phyloP scores from a whole-genome alignment of 768 basidiomycete genomes.

The Auriscalpium orientale region DNA sequence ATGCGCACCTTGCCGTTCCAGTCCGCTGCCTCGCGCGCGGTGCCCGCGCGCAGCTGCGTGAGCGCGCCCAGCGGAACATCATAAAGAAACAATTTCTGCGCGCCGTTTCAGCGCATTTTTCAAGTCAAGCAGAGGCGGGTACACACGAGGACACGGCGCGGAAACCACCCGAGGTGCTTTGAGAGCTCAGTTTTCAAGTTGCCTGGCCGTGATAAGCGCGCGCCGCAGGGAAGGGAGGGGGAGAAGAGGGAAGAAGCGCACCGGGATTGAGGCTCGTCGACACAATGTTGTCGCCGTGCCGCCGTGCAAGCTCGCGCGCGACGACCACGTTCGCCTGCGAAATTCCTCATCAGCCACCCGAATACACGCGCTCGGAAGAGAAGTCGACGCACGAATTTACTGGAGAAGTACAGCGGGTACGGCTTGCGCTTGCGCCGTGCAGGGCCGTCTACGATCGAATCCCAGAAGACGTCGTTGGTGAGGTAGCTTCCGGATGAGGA shows the following conservation, averaged over 20 bases:
- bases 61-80: slow-evolving; percentile 27
- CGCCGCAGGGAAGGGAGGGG: neutral
- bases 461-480: neutral
- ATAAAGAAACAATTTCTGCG: neutral
- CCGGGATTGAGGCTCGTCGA: slow-evolving; percentile 20
- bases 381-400: slow-evolving; percentile 3
- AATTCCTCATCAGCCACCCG: neutral
- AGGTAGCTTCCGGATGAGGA: slow-evolving; percentile 2
- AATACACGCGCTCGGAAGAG: neutral
- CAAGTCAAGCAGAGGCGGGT: too few species aligned
- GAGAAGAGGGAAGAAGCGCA: neutral
- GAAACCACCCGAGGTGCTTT: neutral
- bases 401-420: slow-evolving; percentile 2
- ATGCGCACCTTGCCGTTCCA: slow-evolving; percentile 34
- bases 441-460: neutral
- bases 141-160: too few species aligned
- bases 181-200: neutral
- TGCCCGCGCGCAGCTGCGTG: slow-evolving; percentile 38
- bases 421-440: neutral
- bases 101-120: neutral
- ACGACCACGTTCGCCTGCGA: slow-evolving; percentile 18
- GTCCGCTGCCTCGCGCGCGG: slow-evolving; percentile 29
- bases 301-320: slow-evolving; percentile 19
- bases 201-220: neutral
- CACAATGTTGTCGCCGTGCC: slow-evolving; percentile 19